Conservation (phyloP, 140 eudicot genomes). For the Ambrosia hybrid region DNA sequence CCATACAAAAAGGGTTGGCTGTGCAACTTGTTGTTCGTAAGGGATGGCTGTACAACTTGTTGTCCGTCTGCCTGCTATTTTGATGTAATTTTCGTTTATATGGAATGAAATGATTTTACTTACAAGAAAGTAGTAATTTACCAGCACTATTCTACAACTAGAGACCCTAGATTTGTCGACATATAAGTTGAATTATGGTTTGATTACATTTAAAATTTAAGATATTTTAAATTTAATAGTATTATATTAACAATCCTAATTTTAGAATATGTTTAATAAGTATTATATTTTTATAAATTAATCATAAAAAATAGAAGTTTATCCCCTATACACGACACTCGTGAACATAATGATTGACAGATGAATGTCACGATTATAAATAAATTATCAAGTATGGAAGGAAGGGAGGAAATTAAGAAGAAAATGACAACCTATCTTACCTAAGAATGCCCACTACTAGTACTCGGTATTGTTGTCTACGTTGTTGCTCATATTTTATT, state of each 20-base stretch:
- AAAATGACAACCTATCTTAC: constrained; percentile 18
- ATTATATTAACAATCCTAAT: not conserved
- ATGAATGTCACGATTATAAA: not conserved
- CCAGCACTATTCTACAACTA: too few relatives aligned
- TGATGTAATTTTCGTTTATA: too few relatives aligned
- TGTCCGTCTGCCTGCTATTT: too few relatives aligned
- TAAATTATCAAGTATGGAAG: not conserved
- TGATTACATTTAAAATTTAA: not conserved
- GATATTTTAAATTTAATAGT: not conserved
- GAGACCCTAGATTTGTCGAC: not conserved
- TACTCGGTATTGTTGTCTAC: constrained; percentile 3
- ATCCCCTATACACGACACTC: not conserved
- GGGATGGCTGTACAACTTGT: too few relatives aligned
- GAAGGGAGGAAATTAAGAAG: constrained; percentile 9
- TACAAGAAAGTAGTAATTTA: too few relatives aligned
- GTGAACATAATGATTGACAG: constrained; percentile 8
- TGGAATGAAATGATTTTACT: too few relatives aligned
- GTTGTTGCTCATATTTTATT: not conserved
- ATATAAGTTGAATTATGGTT: not conserved
- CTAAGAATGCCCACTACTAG: constrained; percentile 2
- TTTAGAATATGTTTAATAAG: not conserved
- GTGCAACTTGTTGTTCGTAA: too few relatives aligned
- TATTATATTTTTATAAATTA: not conserved
- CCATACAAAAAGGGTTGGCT: too few relatives aligned
- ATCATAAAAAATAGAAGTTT: not conserved